These are phyloP conservation scores for Didymella segeticola DNA, from an alignment of 2,329 filamentous ascomycete species.

Conservation along the genomic window DNA sequence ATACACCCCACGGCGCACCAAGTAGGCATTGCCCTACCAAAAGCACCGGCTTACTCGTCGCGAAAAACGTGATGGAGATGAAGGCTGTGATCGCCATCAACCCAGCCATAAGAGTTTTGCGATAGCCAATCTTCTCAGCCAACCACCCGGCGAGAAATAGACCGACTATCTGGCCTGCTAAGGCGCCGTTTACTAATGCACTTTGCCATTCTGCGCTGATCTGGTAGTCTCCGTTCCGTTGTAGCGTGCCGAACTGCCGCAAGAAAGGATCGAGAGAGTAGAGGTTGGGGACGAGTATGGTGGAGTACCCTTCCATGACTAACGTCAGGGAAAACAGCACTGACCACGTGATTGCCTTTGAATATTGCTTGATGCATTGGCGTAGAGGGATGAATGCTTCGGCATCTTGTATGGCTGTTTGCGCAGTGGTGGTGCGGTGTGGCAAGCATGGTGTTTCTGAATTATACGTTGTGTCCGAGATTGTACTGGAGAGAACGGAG, in stretches of 20 bases:
- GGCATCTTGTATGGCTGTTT: not conserved
- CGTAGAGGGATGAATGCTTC: conserved; percentile 55
- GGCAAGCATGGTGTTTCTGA: conserved; percentile 6
- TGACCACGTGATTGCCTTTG: conserved; percentile 84
- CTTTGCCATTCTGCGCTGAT: conserved; percentile 52
- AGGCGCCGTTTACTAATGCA: conserved; percentile 50
- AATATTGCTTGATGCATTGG: conserved; percentile 78
- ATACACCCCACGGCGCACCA: conserved; percentile 51
- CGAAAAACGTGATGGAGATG: conserved; percentile 25
- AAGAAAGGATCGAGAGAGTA: conserved; percentile 57
- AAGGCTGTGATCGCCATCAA: conserved; percentile 15
- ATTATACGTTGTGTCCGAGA: not conserved
- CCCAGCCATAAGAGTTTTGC: conserved; percentile 21
- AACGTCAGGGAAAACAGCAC: conserved; percentile 83
- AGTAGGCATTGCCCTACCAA: conserved; percentile 25
- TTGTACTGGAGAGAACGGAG: not conserved
- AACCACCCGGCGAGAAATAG: conserved; percentile 51
- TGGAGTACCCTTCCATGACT: conserved; percentile 86
- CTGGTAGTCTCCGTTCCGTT: conserved; percentile 32
- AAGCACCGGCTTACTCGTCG: conserved; percentile 16
- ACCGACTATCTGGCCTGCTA: conserved; percentile 50
- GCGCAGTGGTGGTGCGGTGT: not conserved
- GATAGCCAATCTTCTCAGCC: conserved; percentile 48
- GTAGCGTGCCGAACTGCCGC: conserved; percentile 40
- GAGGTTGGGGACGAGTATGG: conserved; percentile 78